Evolutionary conservation across 768 basidiomycete species (phyloP).

Genomic region (Hypholoma sublateritium): DNA sequence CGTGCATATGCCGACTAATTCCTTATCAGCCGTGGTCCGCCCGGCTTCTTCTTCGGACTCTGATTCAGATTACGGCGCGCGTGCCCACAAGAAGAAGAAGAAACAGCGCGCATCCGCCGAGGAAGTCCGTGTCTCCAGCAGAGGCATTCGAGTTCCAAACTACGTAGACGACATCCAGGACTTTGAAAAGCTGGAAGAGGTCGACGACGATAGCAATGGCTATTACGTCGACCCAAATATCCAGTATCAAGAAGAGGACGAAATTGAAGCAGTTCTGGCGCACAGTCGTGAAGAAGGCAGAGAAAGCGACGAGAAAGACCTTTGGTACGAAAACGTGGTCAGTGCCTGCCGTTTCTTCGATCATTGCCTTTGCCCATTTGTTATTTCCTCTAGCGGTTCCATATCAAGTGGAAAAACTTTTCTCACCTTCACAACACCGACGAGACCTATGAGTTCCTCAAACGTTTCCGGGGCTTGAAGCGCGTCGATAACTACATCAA

Average conservation of each 20-base stretch:
- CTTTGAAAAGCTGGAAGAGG: constrained; percentile 69
- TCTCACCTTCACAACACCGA: constrained; percentile 99
- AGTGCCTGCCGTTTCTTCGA: constrained; percentile 21
- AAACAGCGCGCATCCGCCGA: constrained; percentile 55
- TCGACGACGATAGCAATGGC: constrained; percentile 55
- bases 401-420: constrained; percentile 99
- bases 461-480: constrained; percentile 93
- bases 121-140: constrained; percentile 76
- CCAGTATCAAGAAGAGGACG: constrained; percentile 70
- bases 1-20: constrained; percentile 17
- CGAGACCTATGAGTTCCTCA: constrained; percentile 94
- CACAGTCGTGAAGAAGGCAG: constrained; percentile 85
- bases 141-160: constrained; percentile 79
- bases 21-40: constrained; percentile 44
- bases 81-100: constrained; percentile 84
- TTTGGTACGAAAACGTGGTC: constrained; percentile 89
- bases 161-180: constrained; percentile 83
- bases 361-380: constrained; percentile 14
- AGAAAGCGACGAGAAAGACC: constrained; percentile 73
- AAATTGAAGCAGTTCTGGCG: constrained; percentile 89
- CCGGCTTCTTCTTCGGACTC: constrained; percentile 69
- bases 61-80: constrained; percentile 84
- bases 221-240: constrained; percentile 56
- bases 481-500: constrained; percentile 99
- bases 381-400: constrained; percentile 74